Base-by-base conservation (phyloP, 345 rosid species). In the Jatropha curcas region DNA sequence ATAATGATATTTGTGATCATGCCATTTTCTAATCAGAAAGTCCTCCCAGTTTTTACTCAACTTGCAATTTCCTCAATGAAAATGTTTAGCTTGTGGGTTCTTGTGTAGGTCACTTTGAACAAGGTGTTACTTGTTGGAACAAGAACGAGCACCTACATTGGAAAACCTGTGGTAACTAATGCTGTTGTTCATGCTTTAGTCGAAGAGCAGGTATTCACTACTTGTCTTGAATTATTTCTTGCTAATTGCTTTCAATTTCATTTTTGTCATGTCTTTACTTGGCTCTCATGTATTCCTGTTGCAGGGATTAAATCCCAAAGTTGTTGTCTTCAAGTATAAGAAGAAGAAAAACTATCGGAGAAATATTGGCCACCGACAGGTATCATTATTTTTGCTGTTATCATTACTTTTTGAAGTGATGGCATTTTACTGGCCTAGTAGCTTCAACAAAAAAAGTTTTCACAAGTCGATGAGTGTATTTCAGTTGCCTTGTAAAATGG, bases 291-390 rank as follows among this genome's bases (percentile, higher is more conserved):
- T 50, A 7, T 57, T 66, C 46, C 52, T 28, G 51, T 17, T 79
- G 77, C 89, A 95, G 99, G 99, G 98, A 60, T 74, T 88, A 60
- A 74, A 95, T 82, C 82, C 83, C 52, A 95, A 95, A 84, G 97
- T 89, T 13, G 80, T 88, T 5, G 96, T 95, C 67, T 95, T 89
- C 86, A 95, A 95, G 84, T 95, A 95, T 67, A 95, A 92, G 89
- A 88, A 78, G 80, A 95, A 95, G 87, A 95, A 95, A 82, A 89
- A 91, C 74, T 95, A 95, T 75, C 84, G 96, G 73, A 92, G 99
- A 82, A 95, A 92, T 75, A 95, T 92, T 43, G 99, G 99, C 57
- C 99, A 95, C 68, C 81, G 99, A 25, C 99, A 95, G 99, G 99
- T 95, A 84, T 5, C 4, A 34, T 13, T 22, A 9, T 8, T 27